Conservation (phyloP, 2,329 filamentous ascomycete species). For the Gremmenia infestans region DNA sequence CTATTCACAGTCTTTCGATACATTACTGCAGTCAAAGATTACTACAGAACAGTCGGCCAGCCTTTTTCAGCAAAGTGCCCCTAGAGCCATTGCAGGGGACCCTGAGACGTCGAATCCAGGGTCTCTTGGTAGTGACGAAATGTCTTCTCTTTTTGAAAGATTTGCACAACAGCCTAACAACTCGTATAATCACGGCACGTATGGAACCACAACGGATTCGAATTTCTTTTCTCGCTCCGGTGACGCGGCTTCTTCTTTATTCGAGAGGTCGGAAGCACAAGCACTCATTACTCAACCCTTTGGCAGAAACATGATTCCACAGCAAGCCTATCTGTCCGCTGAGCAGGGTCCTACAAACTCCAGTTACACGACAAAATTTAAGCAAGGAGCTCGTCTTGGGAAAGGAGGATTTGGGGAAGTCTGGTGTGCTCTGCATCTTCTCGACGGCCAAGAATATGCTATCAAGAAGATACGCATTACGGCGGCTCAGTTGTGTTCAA, state of each 20-base stretch:
- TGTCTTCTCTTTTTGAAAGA: slow-evolving; percentile 7
- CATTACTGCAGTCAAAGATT: slow-evolving; percentile 19
- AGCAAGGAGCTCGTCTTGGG: slow-evolving; percentile 51
- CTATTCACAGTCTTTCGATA: slow-evolving; percentile 26
- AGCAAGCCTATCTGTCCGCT: neutral
- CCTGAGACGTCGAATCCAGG: neutral
- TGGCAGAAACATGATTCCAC: neutral
- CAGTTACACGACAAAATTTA: slow-evolving; percentile 38
- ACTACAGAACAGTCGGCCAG: slow-evolving; percentile 10
- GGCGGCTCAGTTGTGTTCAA: slow-evolving; percentile 11
- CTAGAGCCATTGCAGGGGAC: slow-evolving; percentile 4
- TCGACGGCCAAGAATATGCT: slow-evolving; percentile 59
- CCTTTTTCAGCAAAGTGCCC: neutral
- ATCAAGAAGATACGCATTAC: slow-evolving; percentile 61
- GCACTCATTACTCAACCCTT: slow-evolving; percentile 1
- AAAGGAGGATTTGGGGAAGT: slow-evolving; percentile 63
- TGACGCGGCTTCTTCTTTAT: slow-evolving; percentile 3
- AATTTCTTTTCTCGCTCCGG: neutral
- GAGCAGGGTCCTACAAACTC: neutral
- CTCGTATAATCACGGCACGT: neutral
- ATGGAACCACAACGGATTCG: neutral
- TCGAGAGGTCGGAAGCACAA: slow-evolving; percentile 8
- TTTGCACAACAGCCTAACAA: neutral
- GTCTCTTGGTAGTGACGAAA: neutral
- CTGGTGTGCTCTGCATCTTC: slow-evolving; percentile 54